Evolutionary conservation across 305 asterid genomes (phyloP).

Genomic region (Euphrasia arctica): DNA sequence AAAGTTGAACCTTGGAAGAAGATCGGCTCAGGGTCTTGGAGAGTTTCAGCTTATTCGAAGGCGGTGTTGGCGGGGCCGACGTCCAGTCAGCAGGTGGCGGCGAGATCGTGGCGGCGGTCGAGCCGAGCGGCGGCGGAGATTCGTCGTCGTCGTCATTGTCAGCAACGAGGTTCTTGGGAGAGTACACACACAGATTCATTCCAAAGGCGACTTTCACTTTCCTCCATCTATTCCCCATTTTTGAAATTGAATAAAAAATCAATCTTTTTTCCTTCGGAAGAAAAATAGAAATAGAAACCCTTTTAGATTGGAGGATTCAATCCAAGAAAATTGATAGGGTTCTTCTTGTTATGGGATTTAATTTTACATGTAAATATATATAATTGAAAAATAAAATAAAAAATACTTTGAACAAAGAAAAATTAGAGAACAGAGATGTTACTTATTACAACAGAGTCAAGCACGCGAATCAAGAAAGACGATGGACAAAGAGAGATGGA

Average conservation of each 20-base stretch:
- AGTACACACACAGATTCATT: slow-evolving; percentile 55
- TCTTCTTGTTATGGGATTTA: not conserved
- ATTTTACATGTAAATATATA: not conserved
- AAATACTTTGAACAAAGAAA: slow-evolving; percentile 21
- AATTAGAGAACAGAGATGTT: not conserved
- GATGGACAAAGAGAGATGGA: slow-evolving; percentile 20
- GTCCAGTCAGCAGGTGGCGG: slow-evolving; percentile 62
- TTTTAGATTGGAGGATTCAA: not conserved
- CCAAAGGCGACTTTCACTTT: slow-evolving; percentile 77
- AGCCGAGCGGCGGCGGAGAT: slow-evolving; percentile 41
- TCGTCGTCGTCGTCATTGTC: slow-evolving; percentile 43
- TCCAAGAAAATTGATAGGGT: not conserved
- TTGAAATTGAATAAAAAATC: slow-evolving; percentile 10
- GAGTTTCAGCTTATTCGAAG: slow-evolving; percentile 49
- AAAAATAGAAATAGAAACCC: not conserved
- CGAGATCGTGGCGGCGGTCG: slow-evolving; percentile 65
- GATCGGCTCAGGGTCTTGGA: slow-evolving; percentile 85
- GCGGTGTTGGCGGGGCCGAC: slow-evolving; percentile 56
- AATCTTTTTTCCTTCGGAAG: not conserved
- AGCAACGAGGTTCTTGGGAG: slow-evolving; percentile 45
- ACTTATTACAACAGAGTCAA: slow-evolving; percentile 9
- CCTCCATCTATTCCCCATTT: slow-evolving; percentile 88
- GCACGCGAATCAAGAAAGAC: slow-evolving; percentile 41
- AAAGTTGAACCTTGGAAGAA: slow-evolving; percentile 76
- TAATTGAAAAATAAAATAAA: not conserved